phyloP scores from a whole-genome alignment of 257 asterid species.

The Leptodermis oblonga region DNA sequence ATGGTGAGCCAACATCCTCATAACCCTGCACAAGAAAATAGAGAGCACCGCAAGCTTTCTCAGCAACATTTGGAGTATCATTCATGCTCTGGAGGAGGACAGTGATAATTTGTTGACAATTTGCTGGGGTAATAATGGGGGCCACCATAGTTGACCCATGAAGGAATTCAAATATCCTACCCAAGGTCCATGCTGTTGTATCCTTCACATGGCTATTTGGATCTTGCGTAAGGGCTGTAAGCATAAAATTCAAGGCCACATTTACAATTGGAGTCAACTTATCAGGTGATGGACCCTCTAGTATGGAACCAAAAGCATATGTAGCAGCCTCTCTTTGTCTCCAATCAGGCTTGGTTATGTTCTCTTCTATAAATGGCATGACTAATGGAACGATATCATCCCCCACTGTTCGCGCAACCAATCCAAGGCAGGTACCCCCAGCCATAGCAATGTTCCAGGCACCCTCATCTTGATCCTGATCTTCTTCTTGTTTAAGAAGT shows the following conservation, averaged over 20 bases:
- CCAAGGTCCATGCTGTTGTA: constrained; percentile 83
- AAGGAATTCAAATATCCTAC: constrained; percentile 76
- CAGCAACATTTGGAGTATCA: constrained; percentile 82
- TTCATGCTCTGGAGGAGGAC: constrained; percentile 86
- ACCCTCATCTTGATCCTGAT: constrained; percentile 84
- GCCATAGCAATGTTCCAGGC: constrained; percentile 92
- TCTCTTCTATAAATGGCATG: constrained; percentile 73
- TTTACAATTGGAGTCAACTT: constrained; percentile 62
- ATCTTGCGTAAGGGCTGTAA: constrained; percentile 57
- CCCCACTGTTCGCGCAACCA: constrained; percentile 79
- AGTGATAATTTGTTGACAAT: constrained; percentile 62
- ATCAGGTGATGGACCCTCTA: constrained; percentile 80
- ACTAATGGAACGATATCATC: constrained; percentile 78
- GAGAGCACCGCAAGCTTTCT: constrained; percentile 84
- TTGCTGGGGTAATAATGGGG: constrained; percentile 63
- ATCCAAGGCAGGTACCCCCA: constrained; percentile 85
- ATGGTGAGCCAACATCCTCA: constrained; percentile 59
- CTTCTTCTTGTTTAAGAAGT: constrained; percentile 82
- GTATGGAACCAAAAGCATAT: constrained; percentile 76
- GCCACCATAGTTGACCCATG: constrained; percentile 62
- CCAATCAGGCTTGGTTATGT: constrained; percentile 61
- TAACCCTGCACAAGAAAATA: constrained; percentile 75
- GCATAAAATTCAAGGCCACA: constrained; percentile 65
- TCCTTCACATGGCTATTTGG: constrained; percentile 78
- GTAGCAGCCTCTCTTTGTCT: constrained; percentile 79